Evolutionary conservation across 1,139 yeast species (phyloP).

Genomic region (Saccharomyces pastorianus): DNA sequence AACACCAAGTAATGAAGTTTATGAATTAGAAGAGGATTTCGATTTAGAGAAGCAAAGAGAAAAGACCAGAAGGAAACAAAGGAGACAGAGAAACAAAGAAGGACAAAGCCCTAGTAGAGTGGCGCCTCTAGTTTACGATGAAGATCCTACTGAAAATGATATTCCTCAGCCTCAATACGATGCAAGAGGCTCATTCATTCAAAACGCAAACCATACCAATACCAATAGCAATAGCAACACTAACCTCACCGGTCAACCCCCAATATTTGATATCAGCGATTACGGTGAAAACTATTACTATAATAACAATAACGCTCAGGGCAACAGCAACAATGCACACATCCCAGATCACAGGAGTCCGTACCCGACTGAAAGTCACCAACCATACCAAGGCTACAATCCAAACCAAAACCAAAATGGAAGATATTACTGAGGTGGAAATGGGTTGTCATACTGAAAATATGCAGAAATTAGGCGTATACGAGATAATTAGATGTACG

Average conservation of each 20-base stretch:
- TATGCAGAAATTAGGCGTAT: background rate
- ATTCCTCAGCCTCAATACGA: background rate
- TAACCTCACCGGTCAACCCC: background rate
- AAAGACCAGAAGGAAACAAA: conserved; percentile 9
- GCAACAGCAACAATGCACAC: background rate
- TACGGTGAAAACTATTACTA: background rate
- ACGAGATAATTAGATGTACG: background rate
- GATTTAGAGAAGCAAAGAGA: conserved; percentile 28
- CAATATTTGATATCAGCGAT: background rate
- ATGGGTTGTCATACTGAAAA: background rate
- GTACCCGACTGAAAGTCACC: conserved; percentile 10
- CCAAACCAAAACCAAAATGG: conserved; percentile 6
- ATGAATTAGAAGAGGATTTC: conserved; percentile 28
- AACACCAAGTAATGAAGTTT: conserved; percentile 15
- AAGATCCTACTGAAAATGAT: conserved; percentile 5
- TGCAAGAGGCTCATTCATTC: conserved; percentile 7
- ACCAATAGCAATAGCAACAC: background rate
- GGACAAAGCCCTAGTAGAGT: background rate
- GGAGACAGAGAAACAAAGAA: background rate
- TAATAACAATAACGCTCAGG: background rate
- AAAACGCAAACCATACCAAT: background rate
- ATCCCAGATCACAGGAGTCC: conserved; percentile 5
- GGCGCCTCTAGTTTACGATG: conserved; percentile 4
- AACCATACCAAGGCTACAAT: conserved; percentile 9
- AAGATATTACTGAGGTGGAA: conserved; percentile 1